Conservation (phyloP, 176 grass and related monocot genomes). For the Triticum timopheevii region DNA sequence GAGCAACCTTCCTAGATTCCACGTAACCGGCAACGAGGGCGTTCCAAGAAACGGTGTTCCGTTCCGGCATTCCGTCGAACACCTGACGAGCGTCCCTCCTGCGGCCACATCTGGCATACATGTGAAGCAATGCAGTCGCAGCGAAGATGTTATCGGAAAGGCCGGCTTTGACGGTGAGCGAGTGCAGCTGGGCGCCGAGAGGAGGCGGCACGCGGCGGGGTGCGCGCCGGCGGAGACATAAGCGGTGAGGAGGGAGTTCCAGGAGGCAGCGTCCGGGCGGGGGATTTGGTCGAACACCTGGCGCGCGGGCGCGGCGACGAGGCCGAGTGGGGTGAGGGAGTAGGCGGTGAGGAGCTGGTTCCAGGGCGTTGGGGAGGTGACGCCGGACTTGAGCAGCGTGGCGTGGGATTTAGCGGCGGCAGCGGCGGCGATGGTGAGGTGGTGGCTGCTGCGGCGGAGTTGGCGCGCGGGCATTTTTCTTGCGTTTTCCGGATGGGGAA, state of each 20-base stretch:
- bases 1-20: not conserved
- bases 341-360: conserved; percentile 61
- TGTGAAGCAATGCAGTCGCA: conserved; percentile 44
- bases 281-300: conserved; percentile 59
- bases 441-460: not conserved
- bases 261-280: conserved; percentile 44
- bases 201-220: conserved; percentile 26
- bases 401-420: conserved; percentile 49
- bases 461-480: not conserved
- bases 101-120: conserved; percentile 41
- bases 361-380: conserved; percentile 35
- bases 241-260: conserved; percentile 63
- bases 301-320: conserved; percentile 24
- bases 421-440: not conserved
- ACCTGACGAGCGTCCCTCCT: conserved; percentile 24
- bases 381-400: conserved; percentile 46
- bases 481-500: too few species aligned
- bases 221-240: conserved; percentile 35
- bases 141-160: conserved; percentile 38
- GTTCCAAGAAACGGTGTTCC: conserved; percentile 62
- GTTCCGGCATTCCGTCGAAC: conserved; percentile 50
- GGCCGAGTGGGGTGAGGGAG: conserved; percentile 15
- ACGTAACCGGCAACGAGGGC: conserved; percentile 41
- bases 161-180: conserved; percentile 41
- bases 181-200: conserved; percentile 43